Conservation (phyloP, 768 basidiomycete species). For the Sarcomyxa edulis region DNA sequence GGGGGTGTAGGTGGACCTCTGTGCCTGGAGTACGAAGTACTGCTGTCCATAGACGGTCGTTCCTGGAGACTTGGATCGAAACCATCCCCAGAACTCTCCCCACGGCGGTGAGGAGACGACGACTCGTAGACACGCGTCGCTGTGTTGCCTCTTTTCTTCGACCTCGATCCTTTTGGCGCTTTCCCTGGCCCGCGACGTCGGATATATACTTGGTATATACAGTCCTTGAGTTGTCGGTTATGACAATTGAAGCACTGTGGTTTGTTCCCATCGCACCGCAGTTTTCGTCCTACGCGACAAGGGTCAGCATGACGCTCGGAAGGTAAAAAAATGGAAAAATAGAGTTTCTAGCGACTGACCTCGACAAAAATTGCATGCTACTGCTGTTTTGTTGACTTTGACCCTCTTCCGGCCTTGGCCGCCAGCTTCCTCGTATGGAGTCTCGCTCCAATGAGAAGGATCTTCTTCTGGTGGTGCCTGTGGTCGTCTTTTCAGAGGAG, state of each 20-base stretch:
- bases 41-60: no score
- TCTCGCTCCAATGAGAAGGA: slow-evolving; percentile 22
- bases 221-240: slow-evolving; percentile 45
- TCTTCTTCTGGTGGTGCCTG: slow-evolving; percentile 19
- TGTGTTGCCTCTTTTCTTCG: slow-evolving; percentile 31
- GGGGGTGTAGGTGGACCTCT: no score
- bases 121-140: no score
- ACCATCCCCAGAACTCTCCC: no score
- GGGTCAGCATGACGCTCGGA: not conserved
- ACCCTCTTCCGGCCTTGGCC: slow-evolving; percentile 20
- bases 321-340: not conserved
- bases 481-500: slow-evolving; percentile 17
- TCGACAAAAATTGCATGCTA: slow-evolving; percentile 80
- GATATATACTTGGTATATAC: slow-evolving; percentile 16
- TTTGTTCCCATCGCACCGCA: slow-evolving; percentile 63
- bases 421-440: slow-evolving; percentile 20
- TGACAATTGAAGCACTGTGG: slow-evolving; percentile 63
- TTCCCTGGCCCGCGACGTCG: slow-evolving; percentile 73
- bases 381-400: slow-evolving; percentile 40
- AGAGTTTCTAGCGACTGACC: slow-evolving; percentile 28
- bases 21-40: no score
- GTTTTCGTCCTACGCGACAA: slow-evolving; percentile 55
- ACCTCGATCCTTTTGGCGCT: slow-evolving; percentile 55
- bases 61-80: no score
- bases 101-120: no score